Percentiles rank a stretch among this genome's conserved stretches.
Conservation (phyloP, 495 filamentous ascomycete genomes). For the Tuber borchii region DNA sequence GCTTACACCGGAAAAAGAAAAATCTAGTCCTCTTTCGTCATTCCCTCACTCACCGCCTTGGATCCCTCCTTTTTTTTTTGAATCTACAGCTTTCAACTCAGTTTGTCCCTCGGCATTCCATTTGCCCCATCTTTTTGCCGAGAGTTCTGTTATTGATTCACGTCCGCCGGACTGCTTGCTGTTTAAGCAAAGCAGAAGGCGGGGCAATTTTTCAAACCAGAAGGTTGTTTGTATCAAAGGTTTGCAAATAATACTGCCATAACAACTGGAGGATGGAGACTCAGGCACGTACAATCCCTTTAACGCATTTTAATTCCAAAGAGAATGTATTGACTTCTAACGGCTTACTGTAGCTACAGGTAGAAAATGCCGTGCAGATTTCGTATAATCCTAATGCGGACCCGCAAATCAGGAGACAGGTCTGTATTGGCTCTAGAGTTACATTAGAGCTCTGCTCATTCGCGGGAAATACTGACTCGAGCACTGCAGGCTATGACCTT, state of each 20-base stretch:
- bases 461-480: not conserved
- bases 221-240: not conserved
- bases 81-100: not conserved
- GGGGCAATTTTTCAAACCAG: not conserved
- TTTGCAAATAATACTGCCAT: not conserved
- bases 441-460: conserved; percentile 9
- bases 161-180: not conserved
- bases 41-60: not conserved
- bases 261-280: conserved; percentile 19
- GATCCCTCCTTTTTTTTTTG: not conserved
- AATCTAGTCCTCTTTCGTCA: not conserved
- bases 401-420: conserved; percentile 36
- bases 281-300: conserved; percentile 17
- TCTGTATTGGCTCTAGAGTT: conserved; percentile 9
- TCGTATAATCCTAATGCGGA: conserved; percentile 26
- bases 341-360: conserved; percentile 13
- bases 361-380: conserved; percentile 40
- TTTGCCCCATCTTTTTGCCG: not conserved
- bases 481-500: conserved; percentile 36
- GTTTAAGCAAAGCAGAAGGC: not conserved
- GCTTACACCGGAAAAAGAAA: not conserved
- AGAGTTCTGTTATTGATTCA: not conserved
- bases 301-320: not conserved
- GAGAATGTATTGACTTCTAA: not conserved
- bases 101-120: not conserved